A percentile compares a stretch with the other conserved stretches of the same genome.
Evolutionary conservation across 257 asterid species (phyloP).

Genomic region (Ligustrum vulgare): DNA sequence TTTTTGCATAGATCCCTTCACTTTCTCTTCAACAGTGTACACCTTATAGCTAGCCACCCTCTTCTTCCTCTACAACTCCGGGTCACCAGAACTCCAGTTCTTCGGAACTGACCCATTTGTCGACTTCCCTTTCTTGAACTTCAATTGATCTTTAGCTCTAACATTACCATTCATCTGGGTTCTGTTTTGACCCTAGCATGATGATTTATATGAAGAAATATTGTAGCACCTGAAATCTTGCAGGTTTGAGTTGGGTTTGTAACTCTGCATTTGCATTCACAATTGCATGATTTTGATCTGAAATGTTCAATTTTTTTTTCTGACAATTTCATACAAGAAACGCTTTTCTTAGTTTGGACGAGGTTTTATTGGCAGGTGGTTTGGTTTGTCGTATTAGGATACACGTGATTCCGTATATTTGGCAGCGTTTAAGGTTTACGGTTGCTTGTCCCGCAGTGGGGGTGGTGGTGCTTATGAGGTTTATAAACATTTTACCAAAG

Average conservation of each 20-base stretch:
- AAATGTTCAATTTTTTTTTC: constrained; percentile 34
- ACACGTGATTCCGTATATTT: neutral
- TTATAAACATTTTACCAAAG: too few species aligned
- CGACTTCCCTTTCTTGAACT: constrained; percentile 73
- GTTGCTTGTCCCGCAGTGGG: too few species aligned
- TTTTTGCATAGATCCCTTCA: constrained; percentile 69
- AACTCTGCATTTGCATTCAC: constrained; percentile 25
- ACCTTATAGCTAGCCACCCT: constrained; percentile 80
- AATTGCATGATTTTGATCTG: constrained; percentile 47
- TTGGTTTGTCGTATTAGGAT: neutral
- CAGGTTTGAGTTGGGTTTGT: constrained; percentile 29
- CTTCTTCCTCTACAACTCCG: constrained; percentile 79
- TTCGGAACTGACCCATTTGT: constrained; percentile 40
- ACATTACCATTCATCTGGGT: constrained; percentile 37
- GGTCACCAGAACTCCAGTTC: constrained; percentile 58
- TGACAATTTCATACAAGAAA: neutral
- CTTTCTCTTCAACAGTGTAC: constrained; percentile 69
- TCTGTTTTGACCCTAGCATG: constrained; percentile 25
- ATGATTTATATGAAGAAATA: constrained; percentile 50
- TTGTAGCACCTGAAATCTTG: constrained; percentile 75
- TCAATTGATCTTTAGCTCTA: constrained; percentile 46
- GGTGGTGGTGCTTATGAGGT: neutral
- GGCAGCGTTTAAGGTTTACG: neutral
- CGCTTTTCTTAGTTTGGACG: neutral
- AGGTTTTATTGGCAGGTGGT: neutral